phyloP scores from a whole-genome alignment of 192 early-diverging fungal genomes.

The Geranomyces michiganensis region DNA sequence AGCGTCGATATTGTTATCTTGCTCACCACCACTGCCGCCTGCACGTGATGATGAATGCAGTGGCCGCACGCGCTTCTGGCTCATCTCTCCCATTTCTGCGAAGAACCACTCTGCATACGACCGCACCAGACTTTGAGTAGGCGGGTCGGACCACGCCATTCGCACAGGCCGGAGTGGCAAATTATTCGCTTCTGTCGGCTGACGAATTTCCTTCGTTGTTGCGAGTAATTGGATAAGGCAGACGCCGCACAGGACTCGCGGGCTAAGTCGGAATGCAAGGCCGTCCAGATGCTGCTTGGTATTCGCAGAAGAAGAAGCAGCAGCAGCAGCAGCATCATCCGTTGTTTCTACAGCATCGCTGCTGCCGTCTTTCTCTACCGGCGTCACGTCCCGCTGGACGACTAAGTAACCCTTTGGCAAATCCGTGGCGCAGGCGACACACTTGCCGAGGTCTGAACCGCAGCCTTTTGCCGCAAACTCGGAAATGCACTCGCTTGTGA shows the following conservation, averaged over 20 bases:
- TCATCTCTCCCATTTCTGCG: background rate
- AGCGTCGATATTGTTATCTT: background rate
- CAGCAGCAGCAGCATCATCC: no score
- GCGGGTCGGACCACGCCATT: background rate
- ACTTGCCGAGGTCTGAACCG: no score
- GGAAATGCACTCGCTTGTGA: background rate
- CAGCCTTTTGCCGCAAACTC: no score
- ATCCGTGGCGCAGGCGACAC: no score
- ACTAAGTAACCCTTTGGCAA: no score
- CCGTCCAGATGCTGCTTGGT: background rate
- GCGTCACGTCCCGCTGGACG: no score
- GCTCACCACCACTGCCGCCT: no score
- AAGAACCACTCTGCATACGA: background rate
- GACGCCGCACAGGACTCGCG: background rate
- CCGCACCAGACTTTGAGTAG: background rate
- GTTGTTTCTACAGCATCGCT: no score
- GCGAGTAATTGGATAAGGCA: background rate
- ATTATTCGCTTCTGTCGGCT: background rate
- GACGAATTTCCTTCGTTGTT: background rate
- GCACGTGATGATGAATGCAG: background rate
- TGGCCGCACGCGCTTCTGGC: slow-evolving; percentile 4
- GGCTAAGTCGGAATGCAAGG: background rate
- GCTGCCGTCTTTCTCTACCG: no score
- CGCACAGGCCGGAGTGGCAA: background rate
- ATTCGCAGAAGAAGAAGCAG: no score